These are phyloP conservation scores for Coniochaeta sp. DNA, from an alignment of 2,329 filamentous ascomycete genomes.

Conservation along the genomic window DNA sequence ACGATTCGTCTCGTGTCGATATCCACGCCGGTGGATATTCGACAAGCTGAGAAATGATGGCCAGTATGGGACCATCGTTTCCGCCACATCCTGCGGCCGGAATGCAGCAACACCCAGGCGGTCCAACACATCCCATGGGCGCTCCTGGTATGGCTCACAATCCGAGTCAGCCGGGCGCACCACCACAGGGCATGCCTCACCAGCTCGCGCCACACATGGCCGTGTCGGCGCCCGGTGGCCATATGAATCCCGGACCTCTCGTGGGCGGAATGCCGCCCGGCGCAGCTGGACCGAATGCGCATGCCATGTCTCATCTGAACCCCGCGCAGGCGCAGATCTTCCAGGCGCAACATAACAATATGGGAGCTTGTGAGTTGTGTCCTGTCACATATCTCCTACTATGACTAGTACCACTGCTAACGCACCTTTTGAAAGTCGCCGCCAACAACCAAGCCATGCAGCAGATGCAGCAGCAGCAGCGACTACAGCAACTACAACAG, in stretches of 20 bases:
- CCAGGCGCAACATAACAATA: constrained; percentile 43
- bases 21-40: constrained; percentile 53
- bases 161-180: constrained; percentile 60
- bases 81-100: constrained; percentile 55
- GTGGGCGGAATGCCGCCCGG: constrained; percentile 72
- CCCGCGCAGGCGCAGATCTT: constrained; percentile 52
- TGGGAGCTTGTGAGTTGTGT: constrained; percentile 22
- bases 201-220: constrained; percentile 58
- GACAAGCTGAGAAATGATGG: constrained; percentile 55
- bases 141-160: constrained; percentile 58
- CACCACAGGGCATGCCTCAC: constrained; percentile 57
- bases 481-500: constrained; percentile 46
- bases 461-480: constrained; percentile 48
- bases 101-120: constrained; percentile 65
- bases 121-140: constrained; percentile 54
- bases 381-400: background rate
- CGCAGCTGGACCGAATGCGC: constrained; percentile 52
- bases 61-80: constrained; percentile 57
- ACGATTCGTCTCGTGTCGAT: constrained; percentile 38
- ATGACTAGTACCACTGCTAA: constrained; percentile 7
- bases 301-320: constrained; percentile 65
- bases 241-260: constrained; percentile 65
- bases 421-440: constrained; percentile 6
- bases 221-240: constrained; percentile 63
- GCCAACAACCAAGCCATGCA: constrained; percentile 24